phyloP scores from a whole-genome alignment of 768 basidiomycete genomes.

The Agrocybe pediades region DNA sequence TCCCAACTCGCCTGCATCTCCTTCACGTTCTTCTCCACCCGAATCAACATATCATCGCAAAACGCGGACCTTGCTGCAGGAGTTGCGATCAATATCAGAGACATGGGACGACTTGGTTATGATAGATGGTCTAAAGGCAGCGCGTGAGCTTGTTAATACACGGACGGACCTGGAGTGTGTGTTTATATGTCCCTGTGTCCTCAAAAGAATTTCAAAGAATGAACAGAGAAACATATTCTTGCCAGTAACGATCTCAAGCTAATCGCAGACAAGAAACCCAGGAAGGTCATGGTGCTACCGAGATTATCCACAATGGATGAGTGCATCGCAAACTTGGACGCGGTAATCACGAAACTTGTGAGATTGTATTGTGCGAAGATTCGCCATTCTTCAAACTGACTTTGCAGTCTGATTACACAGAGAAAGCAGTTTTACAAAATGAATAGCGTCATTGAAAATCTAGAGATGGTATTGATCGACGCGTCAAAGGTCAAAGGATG shows the following conservation, averaged over 20 bases:
- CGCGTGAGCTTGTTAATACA: slow-evolving; percentile 69
- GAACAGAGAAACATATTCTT: slow-evolving; percentile 5
- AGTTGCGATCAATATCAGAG: slow-evolving; percentile 59
- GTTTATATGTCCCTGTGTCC: background rate
- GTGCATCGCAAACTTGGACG: slow-evolving; percentile 58
- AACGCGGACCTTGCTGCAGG: slow-evolving; percentile 66
- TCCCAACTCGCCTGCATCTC: slow-evolving; percentile 41
- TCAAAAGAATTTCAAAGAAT: background rate
- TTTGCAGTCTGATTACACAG: slow-evolving; percentile 36
- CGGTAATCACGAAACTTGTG: slow-evolving; percentile 67
- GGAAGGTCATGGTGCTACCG: slow-evolving; percentile 59
- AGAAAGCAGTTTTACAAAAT: slow-evolving; percentile 73
- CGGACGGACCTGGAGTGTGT: slow-evolving; percentile 86
- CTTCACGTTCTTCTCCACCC: slow-evolving; percentile 45
- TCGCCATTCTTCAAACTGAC: background rate
- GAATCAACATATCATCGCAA: slow-evolving; percentile 86
- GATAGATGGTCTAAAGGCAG: slow-evolving; percentile 78
- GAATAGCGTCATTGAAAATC: slow-evolving; percentile 58
- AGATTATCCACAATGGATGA: slow-evolving; percentile 71
- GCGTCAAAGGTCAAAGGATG: slow-evolving; percentile 73
- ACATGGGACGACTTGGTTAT: slow-evolving; percentile 87
- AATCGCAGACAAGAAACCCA: slow-evolving; percentile 57
- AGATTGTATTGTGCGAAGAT: no score
- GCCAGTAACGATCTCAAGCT: slow-evolving; percentile 65
- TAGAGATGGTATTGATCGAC: slow-evolving; percentile 68